Conservation (phyloP, 2,329 filamentous ascomycete species). For the Beauveria australis region DNA sequence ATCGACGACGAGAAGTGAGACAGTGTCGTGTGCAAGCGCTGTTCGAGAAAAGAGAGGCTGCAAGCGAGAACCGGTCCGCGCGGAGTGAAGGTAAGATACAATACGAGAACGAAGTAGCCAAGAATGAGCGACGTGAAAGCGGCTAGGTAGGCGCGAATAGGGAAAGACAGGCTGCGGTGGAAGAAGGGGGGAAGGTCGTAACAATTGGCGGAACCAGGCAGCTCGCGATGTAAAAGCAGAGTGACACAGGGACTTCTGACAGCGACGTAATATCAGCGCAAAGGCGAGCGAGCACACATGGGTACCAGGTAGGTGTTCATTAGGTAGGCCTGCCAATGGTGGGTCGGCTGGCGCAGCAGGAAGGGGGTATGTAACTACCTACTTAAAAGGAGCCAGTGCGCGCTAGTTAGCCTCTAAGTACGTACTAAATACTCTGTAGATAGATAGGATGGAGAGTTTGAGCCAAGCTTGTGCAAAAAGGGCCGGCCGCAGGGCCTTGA, state of each 20-base stretch:
- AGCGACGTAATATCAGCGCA: not conserved
- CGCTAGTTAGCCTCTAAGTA: no score
- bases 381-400: no score
- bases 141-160: constrained; percentile 1
- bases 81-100: not conserved
- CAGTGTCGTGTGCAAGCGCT: not conserved
- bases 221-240: constrained; percentile 4
- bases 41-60: not conserved
- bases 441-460: no score
- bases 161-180: not conserved
- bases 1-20: not conserved
- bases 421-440: no score
- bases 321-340: no score
- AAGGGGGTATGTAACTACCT: no score
- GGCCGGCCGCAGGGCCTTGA: no score
- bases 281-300: no score
- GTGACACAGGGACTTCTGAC: not conserved
- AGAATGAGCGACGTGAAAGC: constrained; percentile 4
- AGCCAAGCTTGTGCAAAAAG: no score
- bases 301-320: no score
- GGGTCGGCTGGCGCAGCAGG: no score
- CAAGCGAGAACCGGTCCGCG: not conserved
- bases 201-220: constrained; percentile 3
- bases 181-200: constrained; percentile 4
- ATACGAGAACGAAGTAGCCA: not conserved